Percentiles rank a stretch among this genome's conserved stretches.
These are phyloP conservation scores for Lachnellula occidentalis DNA, from an alignment of 2,329 filamentous ascomycete genomes.

Conservation along the genomic window DNA sequence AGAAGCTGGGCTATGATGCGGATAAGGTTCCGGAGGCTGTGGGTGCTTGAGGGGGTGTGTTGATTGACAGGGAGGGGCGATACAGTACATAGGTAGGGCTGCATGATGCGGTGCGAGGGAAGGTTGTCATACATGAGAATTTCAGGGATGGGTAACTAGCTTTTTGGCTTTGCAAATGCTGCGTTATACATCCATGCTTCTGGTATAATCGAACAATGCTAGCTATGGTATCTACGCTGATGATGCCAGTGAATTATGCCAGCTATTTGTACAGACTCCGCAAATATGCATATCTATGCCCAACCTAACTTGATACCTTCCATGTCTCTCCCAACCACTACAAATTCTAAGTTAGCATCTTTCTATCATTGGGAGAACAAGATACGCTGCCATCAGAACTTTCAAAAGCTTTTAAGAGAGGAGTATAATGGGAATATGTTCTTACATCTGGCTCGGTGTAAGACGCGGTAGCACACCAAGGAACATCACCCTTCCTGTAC, in stretches of 20 bases:
- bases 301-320: conserved; percentile 3
- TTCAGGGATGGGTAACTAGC: too few species aligned
- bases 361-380: conserved; percentile 31
- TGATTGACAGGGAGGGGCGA: background rate
- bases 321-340: conserved; percentile 25
- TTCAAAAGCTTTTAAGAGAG: background rate
- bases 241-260: too few species aligned
- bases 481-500: conserved; percentile 59
- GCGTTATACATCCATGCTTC: background rate
- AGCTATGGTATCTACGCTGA: too few species aligned
- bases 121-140: background rate
- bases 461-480: conserved; percentile 66
- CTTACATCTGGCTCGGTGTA: conserved; percentile 56
- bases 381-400: background rate
- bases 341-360: background rate
- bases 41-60: conserved; percentile 16
- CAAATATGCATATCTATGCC: background rate
- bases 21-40: conserved; percentile 59
- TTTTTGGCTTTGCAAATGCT: too few species aligned
- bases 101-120: too few species aligned
- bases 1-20: conserved; percentile 60
- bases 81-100: background rate
- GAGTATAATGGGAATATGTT: background rate
- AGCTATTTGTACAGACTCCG: background rate
- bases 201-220: too few species aligned